Evolutionary conservation across 441 rosid species (phyloP), one percentile per base, ranked within the genome.

Genomic region (Gossypium gossypioides): DNA sequence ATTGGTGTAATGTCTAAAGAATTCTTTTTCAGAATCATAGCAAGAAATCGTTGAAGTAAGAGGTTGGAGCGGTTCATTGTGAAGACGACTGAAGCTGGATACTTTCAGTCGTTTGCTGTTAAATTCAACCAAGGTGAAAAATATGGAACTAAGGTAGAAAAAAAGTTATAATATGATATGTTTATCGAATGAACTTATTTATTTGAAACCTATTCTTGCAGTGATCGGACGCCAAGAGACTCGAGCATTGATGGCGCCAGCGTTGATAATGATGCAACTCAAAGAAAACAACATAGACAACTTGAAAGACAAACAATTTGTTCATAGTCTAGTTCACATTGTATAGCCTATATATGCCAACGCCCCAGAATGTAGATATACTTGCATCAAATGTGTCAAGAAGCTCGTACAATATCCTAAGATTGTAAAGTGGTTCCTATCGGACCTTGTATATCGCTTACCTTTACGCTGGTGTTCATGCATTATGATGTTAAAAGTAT

Each of bases 41-140:
- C 82, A 75, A 69, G 80, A 77, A 46, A 80, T 86, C 2, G 75
- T 79, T 42, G 73, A 77, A 78, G 84, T 81, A 4, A 32, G 37
- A 32, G 8, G 37, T 6, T 32, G 86, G 84, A 22, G 84, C 66
- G 19, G 72, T 80, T 74, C 84, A 74, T 84, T 62, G 73, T 86
- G 50, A 84, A 78, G 78, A 84, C 77, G 86, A 84, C 89, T 0
- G 82, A 82, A 77, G 77, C 78, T 71, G 86, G 86, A 67, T 70
- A 82, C 70, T 81, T 79, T 59, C 70, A 60, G 61, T 81, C 84
- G 60, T 84, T 84, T 67, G 76, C 83, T 65, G 57, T 75, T 68
- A 82, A 81, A 71, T 86, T 86, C 74, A 84, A 74, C 65, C 76
- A 81, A 84, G 87, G 87, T 84, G 74, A 66, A 32, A 58, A 63